A percentile compares a stretch with the other conserved stretches of the same genome.
These are phyloP conservation scores for Pleurotus djamor DNA, from an alignment of 768 basidiomycete species.

Conservation along the genomic window DNA sequence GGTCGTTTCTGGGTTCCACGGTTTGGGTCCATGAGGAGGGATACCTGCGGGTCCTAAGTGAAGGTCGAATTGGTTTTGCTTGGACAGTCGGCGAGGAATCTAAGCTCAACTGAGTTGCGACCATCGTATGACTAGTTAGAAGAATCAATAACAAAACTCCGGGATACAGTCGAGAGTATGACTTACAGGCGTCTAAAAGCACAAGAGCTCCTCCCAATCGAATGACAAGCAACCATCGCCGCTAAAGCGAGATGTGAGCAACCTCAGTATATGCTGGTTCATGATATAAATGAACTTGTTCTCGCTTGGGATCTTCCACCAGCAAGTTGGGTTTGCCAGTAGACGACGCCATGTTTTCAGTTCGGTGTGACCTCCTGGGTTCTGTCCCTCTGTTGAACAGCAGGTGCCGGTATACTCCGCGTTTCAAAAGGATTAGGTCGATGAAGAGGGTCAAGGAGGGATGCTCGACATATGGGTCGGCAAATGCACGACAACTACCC, in stretches of 20 bases:
- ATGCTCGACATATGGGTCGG: slow-evolving; percentile 87
- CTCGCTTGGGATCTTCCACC: not conserved
- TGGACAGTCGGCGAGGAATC: not conserved
- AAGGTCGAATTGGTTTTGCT: slow-evolving; percentile 12
- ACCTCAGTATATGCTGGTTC: not conserved
- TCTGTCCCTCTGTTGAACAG: slow-evolving; percentile 76
- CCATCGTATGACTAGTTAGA: slow-evolving; percentile 77
- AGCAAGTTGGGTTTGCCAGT: too few relatives aligned
- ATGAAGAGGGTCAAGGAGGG: slow-evolving; percentile 70
- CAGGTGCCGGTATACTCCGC: slow-evolving; percentile 79
- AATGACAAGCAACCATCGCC: slow-evolving; percentile 57
- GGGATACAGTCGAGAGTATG: slow-evolving; percentile 4
- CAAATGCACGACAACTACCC: slow-evolving; percentile 64
- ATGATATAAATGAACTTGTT: slow-evolving; percentile 21
- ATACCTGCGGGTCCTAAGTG: slow-evolving; percentile 36
- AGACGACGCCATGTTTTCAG: too few relatives aligned
- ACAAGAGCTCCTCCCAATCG: slow-evolving; percentile 59
- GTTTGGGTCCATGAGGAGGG: slow-evolving; percentile 18
- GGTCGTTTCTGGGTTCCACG: slow-evolving; percentile 53
- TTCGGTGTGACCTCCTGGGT: slow-evolving; percentile 40
- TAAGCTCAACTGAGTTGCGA: slow-evolving; percentile 54
- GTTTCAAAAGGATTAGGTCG: slow-evolving; percentile 80
- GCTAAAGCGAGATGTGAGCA: slow-evolving; percentile 28
- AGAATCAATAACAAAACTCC: not conserved
- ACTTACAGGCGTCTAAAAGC: slow-evolving; percentile 72